These are phyloP conservation scores for Passiflora organensis DNA, from an alignment of 345 rosid species.

Conservation along the genomic window DNA sequence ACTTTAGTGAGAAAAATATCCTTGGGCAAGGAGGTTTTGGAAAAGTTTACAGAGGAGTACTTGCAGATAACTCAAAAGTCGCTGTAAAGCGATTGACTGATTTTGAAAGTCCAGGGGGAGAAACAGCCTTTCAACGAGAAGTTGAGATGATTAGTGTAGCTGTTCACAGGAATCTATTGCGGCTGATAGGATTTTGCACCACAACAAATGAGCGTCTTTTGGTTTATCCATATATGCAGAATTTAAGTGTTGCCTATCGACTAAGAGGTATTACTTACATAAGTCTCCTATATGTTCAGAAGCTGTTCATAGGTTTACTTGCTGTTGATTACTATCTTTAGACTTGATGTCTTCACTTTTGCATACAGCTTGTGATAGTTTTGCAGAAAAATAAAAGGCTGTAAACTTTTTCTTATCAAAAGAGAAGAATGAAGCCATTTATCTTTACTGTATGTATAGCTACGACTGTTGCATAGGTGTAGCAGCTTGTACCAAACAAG, in stretches of 20 bases:
- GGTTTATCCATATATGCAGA: slow-evolving; percentile 94
- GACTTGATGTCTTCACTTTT: too few species aligned
- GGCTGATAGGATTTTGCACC: slow-evolving; percentile 91
- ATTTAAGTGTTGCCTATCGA: slow-evolving; percentile 82
- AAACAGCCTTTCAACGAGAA: slow-evolving; percentile 90
- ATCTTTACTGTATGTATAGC: too few species aligned
- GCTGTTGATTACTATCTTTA: neutral
- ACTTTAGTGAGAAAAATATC: slow-evolving; percentile 72
- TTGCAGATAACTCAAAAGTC: slow-evolving; percentile 67
- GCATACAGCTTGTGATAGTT: too few species aligned
- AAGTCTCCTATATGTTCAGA: neutral
- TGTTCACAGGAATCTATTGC: slow-evolving; percentile 80
- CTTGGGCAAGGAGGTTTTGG: slow-evolving; percentile 98
- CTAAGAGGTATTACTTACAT: slow-evolving; percentile 56
- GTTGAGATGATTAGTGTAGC: slow-evolving; percentile 98
- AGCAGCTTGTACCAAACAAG: too few species aligned
- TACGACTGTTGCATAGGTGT: too few species aligned
- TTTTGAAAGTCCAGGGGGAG: slow-evolving; percentile 92
- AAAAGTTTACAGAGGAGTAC: slow-evolving; percentile 88
- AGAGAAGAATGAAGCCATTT: too few species aligned
- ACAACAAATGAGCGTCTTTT: slow-evolving; percentile 86
- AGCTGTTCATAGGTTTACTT: neutral
- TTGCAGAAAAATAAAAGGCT: too few species aligned
- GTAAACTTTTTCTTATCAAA: too few species aligned
- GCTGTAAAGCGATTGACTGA: slow-evolving; percentile 92